Evolutionary conservation across 352 stramenopile species (phyloP).

Genomic region (Peronospora destructor): DNA sequence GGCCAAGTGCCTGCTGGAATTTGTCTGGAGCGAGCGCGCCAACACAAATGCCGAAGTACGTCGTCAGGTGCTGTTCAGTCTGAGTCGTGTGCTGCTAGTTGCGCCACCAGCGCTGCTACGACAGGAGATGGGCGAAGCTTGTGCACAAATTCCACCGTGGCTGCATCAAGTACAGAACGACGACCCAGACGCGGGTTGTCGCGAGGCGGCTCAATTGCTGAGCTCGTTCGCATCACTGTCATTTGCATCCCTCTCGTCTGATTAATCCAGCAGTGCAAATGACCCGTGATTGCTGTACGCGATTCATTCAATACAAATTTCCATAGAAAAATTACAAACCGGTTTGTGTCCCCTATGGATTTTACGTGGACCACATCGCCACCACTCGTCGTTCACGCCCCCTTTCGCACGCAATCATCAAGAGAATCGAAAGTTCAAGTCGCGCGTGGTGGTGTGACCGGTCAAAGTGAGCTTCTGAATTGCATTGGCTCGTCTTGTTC

Average conservation of each 20-base stretch:
- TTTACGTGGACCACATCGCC: neutral
- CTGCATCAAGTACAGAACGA: constrained; percentile 35
- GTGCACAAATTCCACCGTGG: constrained; percentile 48
- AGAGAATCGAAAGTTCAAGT: constrained; percentile 6
- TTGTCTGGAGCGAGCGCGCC: constrained; percentile 50
- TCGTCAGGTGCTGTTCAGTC: constrained; percentile 60
- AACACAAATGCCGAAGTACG: constrained; percentile 47
- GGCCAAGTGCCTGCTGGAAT: constrained; percentile 64
- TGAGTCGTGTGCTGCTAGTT: constrained; percentile 68
- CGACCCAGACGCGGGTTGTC: constrained; percentile 63
- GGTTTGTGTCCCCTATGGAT: constrained; percentile 2
- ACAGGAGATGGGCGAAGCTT: constrained; percentile 43
- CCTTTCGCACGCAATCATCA: constrained; percentile 17
- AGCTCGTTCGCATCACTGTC: constrained; percentile 38
- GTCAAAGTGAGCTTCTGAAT: neutral
- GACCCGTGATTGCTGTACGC: neutral
- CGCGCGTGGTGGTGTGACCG: constrained; percentile 1
- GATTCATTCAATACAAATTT: neutral
- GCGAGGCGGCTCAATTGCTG: constrained; percentile 52
- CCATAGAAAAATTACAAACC: neutral
- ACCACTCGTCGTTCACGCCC: constrained; percentile 18
- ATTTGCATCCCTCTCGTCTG: constrained; percentile 22
- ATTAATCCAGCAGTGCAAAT: neutral
- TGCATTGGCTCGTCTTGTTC: neutral
- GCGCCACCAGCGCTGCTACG: constrained; percentile 46